These are phyloP conservation scores for Cystobasidium pallidum DNA, from an alignment of 1,284 basidiomycete genomes.

Conservation along the genomic window DNA sequence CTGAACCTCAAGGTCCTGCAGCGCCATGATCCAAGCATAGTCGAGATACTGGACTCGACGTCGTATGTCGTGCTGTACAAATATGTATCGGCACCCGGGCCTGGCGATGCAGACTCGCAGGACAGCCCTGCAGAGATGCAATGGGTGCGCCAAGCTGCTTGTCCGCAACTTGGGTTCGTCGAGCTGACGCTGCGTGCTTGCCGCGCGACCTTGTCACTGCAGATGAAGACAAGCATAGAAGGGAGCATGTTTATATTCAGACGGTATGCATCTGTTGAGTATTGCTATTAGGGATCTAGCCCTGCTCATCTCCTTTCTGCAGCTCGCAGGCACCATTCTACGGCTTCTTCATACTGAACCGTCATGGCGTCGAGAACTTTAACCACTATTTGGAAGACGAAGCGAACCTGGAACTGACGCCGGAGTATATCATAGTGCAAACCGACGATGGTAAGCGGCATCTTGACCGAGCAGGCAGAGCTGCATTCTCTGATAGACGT, in stretches of 20 bases:
- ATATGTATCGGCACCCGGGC: conserved; percentile 35
- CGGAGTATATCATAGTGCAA: conserved; percentile 70
- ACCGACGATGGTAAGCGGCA: not conserved
- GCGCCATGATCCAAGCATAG: conserved; percentile 76
- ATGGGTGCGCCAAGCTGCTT: conserved; percentile 65
- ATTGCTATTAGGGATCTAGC: not conserved
- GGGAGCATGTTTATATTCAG: conserved; percentile 76
- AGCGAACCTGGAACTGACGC: conserved; percentile 68
- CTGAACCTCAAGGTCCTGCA: conserved; percentile 79
- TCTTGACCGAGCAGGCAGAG: too few species aligned
- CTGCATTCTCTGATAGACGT: conserved; percentile 25
- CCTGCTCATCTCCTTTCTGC: conserved; percentile 14
- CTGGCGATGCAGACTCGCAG: conserved; percentile 13
- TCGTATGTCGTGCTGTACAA: conserved; percentile 66
- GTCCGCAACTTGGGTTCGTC: not conserved
- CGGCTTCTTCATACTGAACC: conserved; percentile 83
- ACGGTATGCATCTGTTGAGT: not conserved
- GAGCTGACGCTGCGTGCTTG: not conserved
- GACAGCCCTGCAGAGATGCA: conserved; percentile 29
- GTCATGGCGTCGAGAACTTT: conserved; percentile 82
- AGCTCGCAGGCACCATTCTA: conserved; percentile 64
- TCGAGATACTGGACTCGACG: conserved; percentile 79
- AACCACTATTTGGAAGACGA: conserved; percentile 74
- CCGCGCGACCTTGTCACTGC: not conserved
- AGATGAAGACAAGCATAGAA: conserved; percentile 80